These are phyloP conservation scores for Ettlia oleoabundans DNA, from an alignment of 139 green algal species.

Conservation along the genomic window DNA sequence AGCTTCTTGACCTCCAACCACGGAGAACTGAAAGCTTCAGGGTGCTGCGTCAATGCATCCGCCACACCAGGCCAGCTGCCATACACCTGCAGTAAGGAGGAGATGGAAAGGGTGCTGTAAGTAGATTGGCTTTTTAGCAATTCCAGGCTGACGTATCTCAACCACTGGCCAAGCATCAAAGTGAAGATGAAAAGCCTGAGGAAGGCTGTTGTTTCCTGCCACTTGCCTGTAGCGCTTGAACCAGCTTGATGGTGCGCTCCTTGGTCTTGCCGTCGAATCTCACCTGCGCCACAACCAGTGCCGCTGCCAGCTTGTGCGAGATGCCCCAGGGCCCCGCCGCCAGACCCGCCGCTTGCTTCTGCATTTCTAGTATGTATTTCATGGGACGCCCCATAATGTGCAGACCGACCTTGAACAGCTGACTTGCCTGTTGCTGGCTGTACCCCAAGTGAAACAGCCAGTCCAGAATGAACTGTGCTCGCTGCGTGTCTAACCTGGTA, in stretches of 20 bases:
- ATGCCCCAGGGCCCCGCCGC: background rate
- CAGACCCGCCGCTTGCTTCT: background rate
- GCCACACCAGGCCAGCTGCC: constrained; percentile 11
- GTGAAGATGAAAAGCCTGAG: no score
- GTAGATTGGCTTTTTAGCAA: no score
- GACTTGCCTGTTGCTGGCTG: background rate
- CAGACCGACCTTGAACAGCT: background rate
- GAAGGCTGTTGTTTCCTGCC: no score
- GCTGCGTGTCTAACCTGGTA: background rate
- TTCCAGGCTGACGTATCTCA: no score
- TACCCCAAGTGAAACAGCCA: background rate
- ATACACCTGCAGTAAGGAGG: no score
- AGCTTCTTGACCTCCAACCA: background rate
- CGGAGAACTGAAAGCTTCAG: background rate
- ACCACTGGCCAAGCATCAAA: no score
- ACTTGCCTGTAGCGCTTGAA: background rate
- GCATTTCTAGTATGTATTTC: background rate
- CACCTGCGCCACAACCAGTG: background rate
- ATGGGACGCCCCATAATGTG: background rate
- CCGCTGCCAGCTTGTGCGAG: background rate
- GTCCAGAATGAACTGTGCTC: background rate
- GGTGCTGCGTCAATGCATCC: background rate
- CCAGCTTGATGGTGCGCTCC: background rate
- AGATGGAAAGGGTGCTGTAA: no score
- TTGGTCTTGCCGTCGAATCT: no score